Conservation (phyloP, 2,329 filamentous ascomycete species). For the Fusarium cyanostomum region DNA sequence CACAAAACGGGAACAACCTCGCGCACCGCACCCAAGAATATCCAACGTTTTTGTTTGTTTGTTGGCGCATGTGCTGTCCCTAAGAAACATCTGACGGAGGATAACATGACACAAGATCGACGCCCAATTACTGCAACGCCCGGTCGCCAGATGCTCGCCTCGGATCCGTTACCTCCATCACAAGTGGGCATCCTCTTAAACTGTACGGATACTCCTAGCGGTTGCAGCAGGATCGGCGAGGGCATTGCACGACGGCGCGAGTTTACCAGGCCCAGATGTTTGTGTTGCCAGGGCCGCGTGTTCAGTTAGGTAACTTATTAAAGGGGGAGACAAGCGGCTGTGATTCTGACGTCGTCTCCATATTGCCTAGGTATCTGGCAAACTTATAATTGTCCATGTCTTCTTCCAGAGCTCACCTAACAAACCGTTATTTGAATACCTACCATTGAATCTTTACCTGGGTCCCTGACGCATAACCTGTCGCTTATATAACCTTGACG, state of each 20-base stretch:
- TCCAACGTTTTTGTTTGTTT: neutral
- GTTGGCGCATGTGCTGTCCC: neutral
- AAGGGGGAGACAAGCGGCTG: slow-evolving; percentile 1
- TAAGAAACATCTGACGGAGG: slow-evolving; percentile 12
- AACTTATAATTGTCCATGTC: slow-evolving; percentile 29
- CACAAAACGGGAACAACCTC: slow-evolving; percentile 11
- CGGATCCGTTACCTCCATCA: slow-evolving; percentile 19
- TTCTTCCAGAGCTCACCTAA: neutral
- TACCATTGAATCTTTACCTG: neutral
- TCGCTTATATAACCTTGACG: slow-evolving; percentile 16
- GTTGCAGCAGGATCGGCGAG: slow-evolving; percentile 37
- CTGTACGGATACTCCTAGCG: slow-evolving; percentile 10
- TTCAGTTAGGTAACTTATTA: slow-evolving; percentile 20
- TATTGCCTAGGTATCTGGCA: slow-evolving; percentile 7
- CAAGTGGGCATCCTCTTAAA: neutral
- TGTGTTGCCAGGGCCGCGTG: slow-evolving; percentile 24
- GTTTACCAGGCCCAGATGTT: slow-evolving; percentile 28
- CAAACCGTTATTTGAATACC: neutral
- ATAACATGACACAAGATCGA: slow-evolving; percentile 33
- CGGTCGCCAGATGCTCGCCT: slow-evolving; percentile 10
- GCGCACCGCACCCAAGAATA: slow-evolving; percentile 12
- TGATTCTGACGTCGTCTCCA: slow-evolving; percentile 36
- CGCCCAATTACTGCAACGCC: slow-evolving; percentile 25
- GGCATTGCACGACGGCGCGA: slow-evolving; percentile 20
- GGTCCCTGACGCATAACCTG: slow-evolving; percentile 1